Evolutionary conservation across 164 flowering plant species (phyloP), one percentile per base, ranked within the genome.

Genomic region (Euptelea pleiosperma): DNA sequence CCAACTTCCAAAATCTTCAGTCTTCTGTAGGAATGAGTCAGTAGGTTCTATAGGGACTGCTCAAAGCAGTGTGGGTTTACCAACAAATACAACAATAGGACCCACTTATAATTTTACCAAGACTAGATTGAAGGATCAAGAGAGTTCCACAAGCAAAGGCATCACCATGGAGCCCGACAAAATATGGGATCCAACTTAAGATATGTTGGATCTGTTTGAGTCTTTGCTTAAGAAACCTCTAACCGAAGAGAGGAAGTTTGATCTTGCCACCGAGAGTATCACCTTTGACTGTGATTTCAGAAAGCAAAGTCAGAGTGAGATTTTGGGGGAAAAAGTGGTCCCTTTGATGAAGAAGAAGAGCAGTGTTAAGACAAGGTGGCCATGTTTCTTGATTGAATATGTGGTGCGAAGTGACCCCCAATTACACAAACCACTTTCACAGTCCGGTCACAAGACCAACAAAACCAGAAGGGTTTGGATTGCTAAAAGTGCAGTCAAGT

Each of bases 191-290:
- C 73, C 89, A 45, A 64, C 81, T 48, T 70, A 71, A 59, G 95
- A 81, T 60, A 82, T 87, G 91, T 60, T 87, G 65, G 68, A 78
- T 63, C 63, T 87, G 53, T 73, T 81, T 87, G 57, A 91, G 95
- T 51, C 87, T 12, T 58, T 75, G 68, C 75, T 82, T 2, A 74
- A 48, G 60, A 76, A 74, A 58, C 70, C 86, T 22, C 52, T 30
- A 22, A 60, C 61, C 35, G 60, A 62, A 30, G 75, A 75, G 39
- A 67, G 55, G 52, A 74, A 58, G 55, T 46, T 37, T 24, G 71
- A 66, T 26, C 19, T 47, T 34, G 24, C 43, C 14, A 12, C 8
- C 18, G 54, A 59, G 37, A 26, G 51, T 53, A 7, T 58, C 34
- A 12, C 45, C 11, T 25, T 42, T 45, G 43, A 43, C 3, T 12